Conservation (phyloP, 352 stramenopile species). For the Globisporangium carolinianum region DNA sequence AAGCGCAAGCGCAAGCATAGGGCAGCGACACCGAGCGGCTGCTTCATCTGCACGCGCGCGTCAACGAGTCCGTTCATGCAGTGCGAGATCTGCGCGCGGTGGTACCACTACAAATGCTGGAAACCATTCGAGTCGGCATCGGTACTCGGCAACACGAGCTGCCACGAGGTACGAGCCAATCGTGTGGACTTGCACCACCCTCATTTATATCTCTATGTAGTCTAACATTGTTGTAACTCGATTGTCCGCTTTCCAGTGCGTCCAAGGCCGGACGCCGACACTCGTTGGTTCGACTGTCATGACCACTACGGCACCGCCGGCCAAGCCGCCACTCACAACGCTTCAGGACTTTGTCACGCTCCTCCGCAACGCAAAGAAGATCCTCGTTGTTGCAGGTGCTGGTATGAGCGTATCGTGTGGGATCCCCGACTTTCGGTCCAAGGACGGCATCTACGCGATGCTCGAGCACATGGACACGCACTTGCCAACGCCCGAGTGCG, state of each 20-base stretch:
- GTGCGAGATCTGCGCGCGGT: slow-evolving; percentile 65
- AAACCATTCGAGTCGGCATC: slow-evolving; percentile 45
- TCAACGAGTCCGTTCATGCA: slow-evolving; percentile 50
- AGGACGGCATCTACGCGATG: slow-evolving; percentile 84
- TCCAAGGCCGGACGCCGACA: slow-evolving; percentile 33
- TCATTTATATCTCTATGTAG: not conserved
- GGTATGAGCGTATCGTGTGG: slow-evolving; percentile 95
- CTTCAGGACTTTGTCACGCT: slow-evolving; percentile 61
- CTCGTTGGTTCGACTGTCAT: slow-evolving; percentile 8
- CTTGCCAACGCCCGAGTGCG: slow-evolving; percentile 92
- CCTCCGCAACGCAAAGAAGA: slow-evolving; percentile 73
- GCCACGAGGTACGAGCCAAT: slow-evolving; percentile 34
- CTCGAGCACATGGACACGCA: slow-evolving; percentile 73
- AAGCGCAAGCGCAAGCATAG: slow-evolving; percentile 25
- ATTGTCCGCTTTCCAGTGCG: slow-evolving; percentile 21
- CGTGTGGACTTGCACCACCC: too few species aligned
- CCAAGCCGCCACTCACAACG: slow-evolving; percentile 29
- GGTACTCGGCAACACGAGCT: slow-evolving; percentile 70
- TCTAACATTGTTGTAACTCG: too few species aligned
- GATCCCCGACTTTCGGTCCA: slow-evolving; percentile 97
- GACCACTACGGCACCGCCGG: slow-evolving; percentile 9
- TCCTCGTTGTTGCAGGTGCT: slow-evolving; percentile 89
- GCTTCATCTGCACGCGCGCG: slow-evolving; percentile 52
- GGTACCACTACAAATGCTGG: slow-evolving; percentile 52
- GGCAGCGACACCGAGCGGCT: slow-evolving; percentile 17